Conservation (phyloP, 2,329 filamentous ascomycete species). For the Colletotrichum theobromicola region DNA sequence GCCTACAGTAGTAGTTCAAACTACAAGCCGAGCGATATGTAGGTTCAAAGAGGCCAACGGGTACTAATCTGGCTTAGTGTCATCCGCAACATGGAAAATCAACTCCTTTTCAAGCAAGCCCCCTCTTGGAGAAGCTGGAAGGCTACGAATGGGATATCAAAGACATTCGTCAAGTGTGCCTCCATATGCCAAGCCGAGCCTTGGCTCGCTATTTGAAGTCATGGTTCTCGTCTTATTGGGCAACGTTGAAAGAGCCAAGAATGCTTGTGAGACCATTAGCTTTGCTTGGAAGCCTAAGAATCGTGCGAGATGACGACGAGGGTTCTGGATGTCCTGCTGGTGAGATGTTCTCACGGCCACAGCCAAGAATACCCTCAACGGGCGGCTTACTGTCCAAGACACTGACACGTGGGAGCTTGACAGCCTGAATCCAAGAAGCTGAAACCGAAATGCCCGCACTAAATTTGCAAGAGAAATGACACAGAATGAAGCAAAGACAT, state of each 20-base stretch:
- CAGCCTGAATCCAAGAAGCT: not conserved
- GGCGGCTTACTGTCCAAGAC: not conserved
- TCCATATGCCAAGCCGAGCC: not conserved
- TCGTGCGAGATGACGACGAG: not conserved
- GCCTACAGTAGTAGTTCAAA: not conserved
- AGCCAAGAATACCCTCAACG: not conserved
- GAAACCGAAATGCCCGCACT: not conserved
- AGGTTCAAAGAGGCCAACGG: not conserved
- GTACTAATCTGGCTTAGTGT: not conserved
- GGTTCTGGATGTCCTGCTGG: not conserved
- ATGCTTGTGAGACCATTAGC: not conserved
- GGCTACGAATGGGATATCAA: not conserved
- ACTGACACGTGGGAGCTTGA: not conserved
- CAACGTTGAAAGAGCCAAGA: not conserved
- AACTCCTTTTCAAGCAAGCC: not conserved
- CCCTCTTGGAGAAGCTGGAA: not conserved
- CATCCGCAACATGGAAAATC: not conserved
- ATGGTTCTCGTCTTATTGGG: not conserved
- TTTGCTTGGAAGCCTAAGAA: not conserved
- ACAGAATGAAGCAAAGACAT: not conserved
- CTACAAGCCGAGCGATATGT: not conserved
- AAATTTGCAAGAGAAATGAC: not conserved
- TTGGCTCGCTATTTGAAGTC: not conserved
- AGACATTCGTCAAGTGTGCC: not conserved
- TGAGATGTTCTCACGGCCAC: not conserved